Evolutionary conservation across 1,284 basidiomycete species (phyloP), one percentile per base, ranked within the genome.

Genomic region (Leucoagaricus sp.): DNA sequence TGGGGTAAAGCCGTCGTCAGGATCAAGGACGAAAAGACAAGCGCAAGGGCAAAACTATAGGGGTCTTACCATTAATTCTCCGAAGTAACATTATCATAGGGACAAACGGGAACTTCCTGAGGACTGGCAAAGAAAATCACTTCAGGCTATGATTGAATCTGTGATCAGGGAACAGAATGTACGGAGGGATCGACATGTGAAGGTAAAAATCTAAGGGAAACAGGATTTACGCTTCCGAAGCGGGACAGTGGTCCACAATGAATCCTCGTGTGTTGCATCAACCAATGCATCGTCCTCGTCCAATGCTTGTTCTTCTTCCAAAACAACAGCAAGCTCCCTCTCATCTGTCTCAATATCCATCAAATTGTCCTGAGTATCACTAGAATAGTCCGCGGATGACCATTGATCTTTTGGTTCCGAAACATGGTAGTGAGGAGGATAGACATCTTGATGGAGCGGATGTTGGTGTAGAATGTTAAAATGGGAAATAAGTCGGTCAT

Each of bases 1-100:
- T 98, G 93, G 92, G 96, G 96, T 1, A 98, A 98, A 71, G 91
- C 83, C 0, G 77, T 96, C 19, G 82, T 94, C 1, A 79, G 79
- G 36, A 72, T 98, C 33, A 79, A 61, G 53, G 67, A 70, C 46
- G 72, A 73, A 23, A 58, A 61, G 15, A 36, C 36, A 29, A 10
- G 21, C 4, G 47, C 49, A 34, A 55, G 10, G n/a, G 41, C 58
- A n/a, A 61, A 53, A 21, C 58, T 61, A 36, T 60, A 47, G 54
- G n/a, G 23, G 8, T 45, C 13, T 47, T n/a, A 13, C n/a, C n/a
- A n/a, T n/a, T n/a, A 13, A 33, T 33, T 33, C 31, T 13, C 7
- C 13, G 17, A 40, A 40, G 9, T 40, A n/a, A 33, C 12, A 33
- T 7, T 6, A 12, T 33, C 31, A 33, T 33, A 12, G 31, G 6